phyloP scores from a whole-genome alignment of 768 basidiomycete genomes.

The Hericium coralloides region DNA sequence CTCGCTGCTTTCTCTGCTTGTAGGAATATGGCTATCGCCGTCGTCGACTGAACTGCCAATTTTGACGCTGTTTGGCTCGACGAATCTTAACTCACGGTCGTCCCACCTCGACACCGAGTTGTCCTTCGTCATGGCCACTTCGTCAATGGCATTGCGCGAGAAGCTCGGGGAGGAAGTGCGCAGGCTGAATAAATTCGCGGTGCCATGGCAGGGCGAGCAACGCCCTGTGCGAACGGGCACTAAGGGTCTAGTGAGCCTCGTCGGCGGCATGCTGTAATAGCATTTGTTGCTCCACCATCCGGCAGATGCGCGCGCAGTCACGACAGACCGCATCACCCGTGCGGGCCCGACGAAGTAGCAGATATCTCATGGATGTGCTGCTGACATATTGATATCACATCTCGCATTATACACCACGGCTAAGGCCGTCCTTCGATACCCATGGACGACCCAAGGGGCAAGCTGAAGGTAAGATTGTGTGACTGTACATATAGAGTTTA shows the following conservation, averaged over 20 bases:
- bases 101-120: constrained; percentile 87
- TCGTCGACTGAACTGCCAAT: constrained; percentile 40
- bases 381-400: too few relatives aligned
- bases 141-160: constrained; percentile 39
- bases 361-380: too few relatives aligned
- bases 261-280: constrained; percentile 59
- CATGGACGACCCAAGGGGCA: too few relatives aligned
- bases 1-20: neutral
- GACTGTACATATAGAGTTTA: too few relatives aligned
- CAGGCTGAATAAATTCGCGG: constrained; percentile 38
- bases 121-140: constrained; percentile 75
- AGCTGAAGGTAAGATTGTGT: too few relatives aligned
- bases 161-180: constrained; percentile 47
- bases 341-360: too few relatives aligned
- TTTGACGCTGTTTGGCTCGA: constrained; percentile 87
- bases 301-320: too few relatives aligned
- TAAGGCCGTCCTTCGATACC: too few relatives aligned
- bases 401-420: too few relatives aligned
- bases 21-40: constrained; percentile 83
- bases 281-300: too few relatives aligned
- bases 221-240: constrained; percentile 57
- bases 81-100: constrained; percentile 89
- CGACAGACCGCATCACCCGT: too few relatives aligned
- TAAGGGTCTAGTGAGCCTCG: constrained; percentile 49
- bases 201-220: constrained; percentile 49